Percentiles rank a stretch among this genome's conserved stretches.
Conservation (phyloP, 176 grass and related monocot species). For the Aegilops speltoides region DNA sequence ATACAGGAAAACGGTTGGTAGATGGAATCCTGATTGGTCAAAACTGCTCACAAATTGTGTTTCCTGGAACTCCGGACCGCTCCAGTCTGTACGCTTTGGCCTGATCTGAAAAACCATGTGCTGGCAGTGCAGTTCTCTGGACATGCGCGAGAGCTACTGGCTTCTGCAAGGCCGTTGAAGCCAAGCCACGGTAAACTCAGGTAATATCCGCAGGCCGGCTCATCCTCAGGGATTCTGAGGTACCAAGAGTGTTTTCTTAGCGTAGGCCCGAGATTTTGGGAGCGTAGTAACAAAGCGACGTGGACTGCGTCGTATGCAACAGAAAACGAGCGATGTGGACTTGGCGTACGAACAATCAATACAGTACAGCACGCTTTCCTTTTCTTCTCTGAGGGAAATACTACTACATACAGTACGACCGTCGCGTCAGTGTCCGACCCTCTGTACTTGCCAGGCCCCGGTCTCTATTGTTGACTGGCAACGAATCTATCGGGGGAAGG, state of each 20-base stretch:
- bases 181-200: too few relatives aligned
- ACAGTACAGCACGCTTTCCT: too few relatives aligned
- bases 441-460: neutral
- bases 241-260: too few relatives aligned
- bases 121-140: neutral
- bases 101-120: slow-evolving; percentile 36
- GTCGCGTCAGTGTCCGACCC: neutral
- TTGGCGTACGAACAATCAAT: neutral
- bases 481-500: neutral
- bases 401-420: too few relatives aligned
- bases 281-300: neutral
- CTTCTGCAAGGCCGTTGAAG: neutral
- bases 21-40: neutral
- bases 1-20: slow-evolving; percentile 25
- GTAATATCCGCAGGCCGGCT: too few relatives aligned
- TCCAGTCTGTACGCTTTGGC: slow-evolving; percentile 29
- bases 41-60: slow-evolving; percentile 8
- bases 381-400: neutral
- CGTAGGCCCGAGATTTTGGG: too few relatives aligned
- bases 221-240: too few relatives aligned
- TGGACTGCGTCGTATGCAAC: neutral
- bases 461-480: neutral
- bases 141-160: neutral
- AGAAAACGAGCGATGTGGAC: neutral
- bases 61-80: neutral